phyloP scores from a whole-genome alignment of 805 yeast species.

The Monosporozyma solicola region DNA sequence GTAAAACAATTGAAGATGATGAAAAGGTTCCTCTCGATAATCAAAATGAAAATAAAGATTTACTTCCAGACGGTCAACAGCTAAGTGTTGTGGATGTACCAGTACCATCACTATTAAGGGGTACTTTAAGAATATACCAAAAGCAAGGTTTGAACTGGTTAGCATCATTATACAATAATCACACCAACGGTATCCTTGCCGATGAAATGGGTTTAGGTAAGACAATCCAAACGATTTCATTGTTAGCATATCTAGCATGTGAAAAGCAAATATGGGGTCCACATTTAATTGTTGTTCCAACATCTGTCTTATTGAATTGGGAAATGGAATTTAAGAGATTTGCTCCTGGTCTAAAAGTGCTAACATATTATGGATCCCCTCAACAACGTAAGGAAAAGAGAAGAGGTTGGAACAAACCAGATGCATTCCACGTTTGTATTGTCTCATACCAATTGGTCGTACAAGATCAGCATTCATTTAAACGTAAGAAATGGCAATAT shows the following conservation, averaged over 20 bases:
- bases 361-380: constrained; percentile 95
- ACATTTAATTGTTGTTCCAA: constrained; percentile 92
- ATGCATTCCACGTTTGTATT: constrained; percentile 92
- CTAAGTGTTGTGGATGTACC: constrained; percentile 62
- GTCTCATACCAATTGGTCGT: constrained; percentile 97
- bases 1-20: constrained; percentile 28
- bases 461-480: constrained; percentile 90
- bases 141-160: constrained; percentile 96
- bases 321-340: constrained; percentile 98
- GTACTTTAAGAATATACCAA: constrained; percentile 81
- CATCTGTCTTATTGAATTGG: constrained; percentile 96
- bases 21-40: constrained; percentile 14
- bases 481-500: constrained; percentile 89
- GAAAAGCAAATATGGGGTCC: constrained; percentile 97
- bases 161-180: constrained; percentile 83
- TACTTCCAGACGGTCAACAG: constrained; percentile 11
- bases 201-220: constrained; percentile 99
- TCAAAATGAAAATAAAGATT: neutral
- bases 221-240: constrained; percentile 89
- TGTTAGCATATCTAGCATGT: constrained; percentile 82
- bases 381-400: constrained; percentile 93
- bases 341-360: constrained; percentile 94
- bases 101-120: constrained; percentile 66
- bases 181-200: constrained; percentile 93
- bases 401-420: constrained; percentile 95